Evolutionary conservation across 805 yeast species (phyloP).

Genomic region (Kodamaea nitidulidarum): DNA sequence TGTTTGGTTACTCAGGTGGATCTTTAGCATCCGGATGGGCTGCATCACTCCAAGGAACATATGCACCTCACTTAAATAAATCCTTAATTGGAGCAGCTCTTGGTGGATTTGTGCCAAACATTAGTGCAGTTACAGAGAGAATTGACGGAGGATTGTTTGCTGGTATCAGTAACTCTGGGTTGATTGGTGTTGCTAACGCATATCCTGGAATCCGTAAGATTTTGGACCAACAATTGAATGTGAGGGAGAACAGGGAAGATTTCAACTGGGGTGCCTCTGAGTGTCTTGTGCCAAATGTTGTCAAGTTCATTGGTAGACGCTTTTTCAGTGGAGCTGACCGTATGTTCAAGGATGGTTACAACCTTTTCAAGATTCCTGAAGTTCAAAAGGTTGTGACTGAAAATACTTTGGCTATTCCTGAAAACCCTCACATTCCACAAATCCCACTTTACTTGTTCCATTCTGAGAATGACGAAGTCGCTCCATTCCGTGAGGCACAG

Average conservation of each 20-base stretch:
- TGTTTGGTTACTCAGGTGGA: slow-evolving; percentile 27
- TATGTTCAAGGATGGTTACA: slow-evolving; percentile 15
- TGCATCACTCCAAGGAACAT: slow-evolving; percentile 20
- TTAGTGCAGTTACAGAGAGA: slow-evolving; percentile 22
- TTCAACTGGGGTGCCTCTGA: slow-evolving; percentile 4
- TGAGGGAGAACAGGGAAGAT: not conserved
- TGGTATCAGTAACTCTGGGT: slow-evolving; percentile 27
- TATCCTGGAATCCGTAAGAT: slow-evolving; percentile 21
- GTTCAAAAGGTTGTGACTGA: slow-evolving; percentile 14
- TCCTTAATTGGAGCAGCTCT: slow-evolving; percentile 27
- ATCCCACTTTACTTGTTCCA: slow-evolving; percentile 13
- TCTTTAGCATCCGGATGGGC: slow-evolving; percentile 25
- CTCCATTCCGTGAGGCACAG: slow-evolving; percentile 9
- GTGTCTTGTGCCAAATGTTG: slow-evolving; percentile 4
- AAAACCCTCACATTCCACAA: slow-evolving; percentile 11
- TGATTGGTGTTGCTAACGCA: slow-evolving; percentile 29
- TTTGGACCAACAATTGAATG: slow-evolving; percentile 3
- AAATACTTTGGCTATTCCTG: slow-evolving; percentile 19
- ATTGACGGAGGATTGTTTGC: slow-evolving; percentile 25
- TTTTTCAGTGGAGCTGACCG: slow-evolving; percentile 14
- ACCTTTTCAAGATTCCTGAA: slow-evolving; percentile 11
- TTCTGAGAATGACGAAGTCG: slow-evolving; percentile 12
- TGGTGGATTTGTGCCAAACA: slow-evolving; percentile 35
- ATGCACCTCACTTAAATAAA: slow-evolving; percentile 20
- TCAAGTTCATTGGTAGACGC: slow-evolving; percentile 3